Base-by-base conservation (phyloP, 2,329 filamentous ascomycete genomes). In the Ascochyta fabae region DNA sequence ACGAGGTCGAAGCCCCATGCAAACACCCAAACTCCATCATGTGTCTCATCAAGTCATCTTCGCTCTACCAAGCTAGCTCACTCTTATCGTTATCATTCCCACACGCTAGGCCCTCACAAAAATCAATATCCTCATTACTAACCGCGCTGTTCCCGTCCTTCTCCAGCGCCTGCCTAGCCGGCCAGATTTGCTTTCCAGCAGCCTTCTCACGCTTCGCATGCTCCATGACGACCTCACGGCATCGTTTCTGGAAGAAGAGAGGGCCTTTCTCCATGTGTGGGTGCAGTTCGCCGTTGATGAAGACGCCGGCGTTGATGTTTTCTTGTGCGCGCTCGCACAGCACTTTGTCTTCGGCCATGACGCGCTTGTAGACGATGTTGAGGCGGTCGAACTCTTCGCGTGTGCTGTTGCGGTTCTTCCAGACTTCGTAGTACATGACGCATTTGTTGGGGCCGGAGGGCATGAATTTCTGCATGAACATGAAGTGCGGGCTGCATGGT, bases 341-440 rank as follows among this genome's bases (percentile, higher is more conserved):
- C 8, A 81, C 78, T 66, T 88, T 88, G 75, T 88, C 86, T 71
- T 88, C 86, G 1, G 80, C 79, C 82, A 88, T 84, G 71, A 88
- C 81, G 35, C 83, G 82, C 72, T 84, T 85, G 77, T 87, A 88
- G 64, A 88, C 83, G 41, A 82, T 73, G 69, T 79, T 81, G 71
- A 88, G 84, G 48, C 78, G 72, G 13, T 79, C 72, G 67, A 88
- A 88, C 55, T 86, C 82, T 24, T 82, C 81, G 15, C 87, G 82
- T n/a, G 78, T 79, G 4, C 84, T 81, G 67, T 83, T 75, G 68
- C 84, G 85, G 79, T 88, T 84, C 56, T 84, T 80, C 78, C 81
- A 88, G 45, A 88, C 81, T 67, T 88, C 84, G 71, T 88, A 88
- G 53, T 79, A 78, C 82, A 88, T 87, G 35, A 77, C 75, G 2